These are phyloP conservation scores for Boeremia lycopersici DNA, from an alignment of 2,329 filamentous ascomycete species.

Conservation along the genomic window DNA sequence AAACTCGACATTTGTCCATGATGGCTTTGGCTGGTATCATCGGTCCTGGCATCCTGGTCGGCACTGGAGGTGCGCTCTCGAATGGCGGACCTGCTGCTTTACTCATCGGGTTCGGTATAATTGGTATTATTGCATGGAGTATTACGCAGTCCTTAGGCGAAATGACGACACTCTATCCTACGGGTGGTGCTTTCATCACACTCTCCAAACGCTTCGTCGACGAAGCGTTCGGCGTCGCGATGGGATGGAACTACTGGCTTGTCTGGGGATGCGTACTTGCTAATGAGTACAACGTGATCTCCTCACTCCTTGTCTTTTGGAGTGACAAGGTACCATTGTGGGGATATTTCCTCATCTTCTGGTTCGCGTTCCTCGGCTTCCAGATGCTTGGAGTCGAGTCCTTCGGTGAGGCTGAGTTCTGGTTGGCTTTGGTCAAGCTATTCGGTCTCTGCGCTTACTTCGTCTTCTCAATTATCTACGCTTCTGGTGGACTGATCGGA, in stretches of 20 bases:
- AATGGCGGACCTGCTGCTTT: slow-evolving; percentile 73
- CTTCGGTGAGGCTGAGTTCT: slow-evolving; percentile 53
- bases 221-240: slow-evolving; percentile 25
- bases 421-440: slow-evolving; percentile 50
- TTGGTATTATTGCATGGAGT: slow-evolving; percentile 70
- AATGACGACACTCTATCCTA: slow-evolving; percentile 74
- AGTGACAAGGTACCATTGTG: slow-evolving; percentile 55
- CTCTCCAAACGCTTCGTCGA: slow-evolving; percentile 67
- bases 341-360: slow-evolving; percentile 52
- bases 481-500: slow-evolving; percentile 35
- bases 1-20: slow-evolving; percentile 71
- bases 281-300: slow-evolving; percentile 74
- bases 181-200: slow-evolving; percentile 72
- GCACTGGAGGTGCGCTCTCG: slow-evolving; percentile 70
- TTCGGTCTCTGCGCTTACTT: slow-evolving; percentile 48
- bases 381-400: slow-evolving; percentile 50
- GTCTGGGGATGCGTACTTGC: slow-evolving; percentile 70
- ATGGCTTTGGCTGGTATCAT: slow-evolving; percentile 58
- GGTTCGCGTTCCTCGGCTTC: slow-evolving; percentile 47
- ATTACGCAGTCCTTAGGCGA: slow-evolving; percentile 78
- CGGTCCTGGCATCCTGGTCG: slow-evolving; percentile 74
- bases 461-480: slow-evolving; percentile 50
- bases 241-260: slow-evolving; percentile 50
- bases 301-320: slow-evolving; percentile 71
- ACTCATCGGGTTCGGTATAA: slow-evolving; percentile 75